These are phyloP conservation scores for Antrodiella citrinella DNA, from an alignment of 768 basidiomycete genomes.

Conservation along the genomic window DNA sequence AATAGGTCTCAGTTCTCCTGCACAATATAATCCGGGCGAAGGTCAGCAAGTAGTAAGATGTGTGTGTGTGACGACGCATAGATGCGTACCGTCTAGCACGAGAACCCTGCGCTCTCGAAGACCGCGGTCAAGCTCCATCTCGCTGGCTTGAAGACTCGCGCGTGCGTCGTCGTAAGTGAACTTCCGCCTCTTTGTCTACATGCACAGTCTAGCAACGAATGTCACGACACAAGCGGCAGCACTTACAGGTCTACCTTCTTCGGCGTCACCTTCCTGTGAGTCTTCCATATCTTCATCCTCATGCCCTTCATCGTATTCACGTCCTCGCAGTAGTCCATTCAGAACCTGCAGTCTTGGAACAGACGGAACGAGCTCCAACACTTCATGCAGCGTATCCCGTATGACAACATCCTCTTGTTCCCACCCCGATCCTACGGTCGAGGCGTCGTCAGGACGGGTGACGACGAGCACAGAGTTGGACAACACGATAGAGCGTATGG, in stretches of 20 bases:
- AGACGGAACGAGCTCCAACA: slow-evolving; percentile 74
- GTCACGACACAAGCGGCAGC: no score
- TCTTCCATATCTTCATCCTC: slow-evolving; percentile 29
- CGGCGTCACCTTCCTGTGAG: slow-evolving; percentile 20
- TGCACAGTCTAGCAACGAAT: no score
- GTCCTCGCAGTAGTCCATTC: slow-evolving; percentile 47
- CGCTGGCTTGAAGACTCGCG: slow-evolving; percentile 72
- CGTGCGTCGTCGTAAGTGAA: slow-evolving; percentile 57
- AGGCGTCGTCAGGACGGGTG: slow-evolving; percentile 30
- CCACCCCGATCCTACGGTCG: slow-evolving; percentile 18
- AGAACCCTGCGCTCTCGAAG: slow-evolving; percentile 67
- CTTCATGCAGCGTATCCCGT: slow-evolving; percentile 72
- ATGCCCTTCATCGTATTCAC: slow-evolving; percentile 60
- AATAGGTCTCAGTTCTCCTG: slow-evolving; percentile 71
- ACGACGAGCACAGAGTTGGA: slow-evolving; percentile 84
- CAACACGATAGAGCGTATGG: slow-evolving; percentile 75
- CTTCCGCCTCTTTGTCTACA: slow-evolving; percentile 25
- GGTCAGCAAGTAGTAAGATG: not conserved
- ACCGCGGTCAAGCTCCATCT: slow-evolving; percentile 58
- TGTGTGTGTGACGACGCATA: no score
- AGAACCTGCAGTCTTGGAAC: slow-evolving; percentile 74
- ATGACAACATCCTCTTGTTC: slow-evolving; percentile 49
- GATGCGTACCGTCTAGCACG: slow-evolving; percentile 50
- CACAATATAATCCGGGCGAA: not conserved
- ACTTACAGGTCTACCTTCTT: no score